phyloP scores from a whole-genome alignment of 2,329 filamentous ascomycete species.

The Ceratocystis lukuohia region DNA sequence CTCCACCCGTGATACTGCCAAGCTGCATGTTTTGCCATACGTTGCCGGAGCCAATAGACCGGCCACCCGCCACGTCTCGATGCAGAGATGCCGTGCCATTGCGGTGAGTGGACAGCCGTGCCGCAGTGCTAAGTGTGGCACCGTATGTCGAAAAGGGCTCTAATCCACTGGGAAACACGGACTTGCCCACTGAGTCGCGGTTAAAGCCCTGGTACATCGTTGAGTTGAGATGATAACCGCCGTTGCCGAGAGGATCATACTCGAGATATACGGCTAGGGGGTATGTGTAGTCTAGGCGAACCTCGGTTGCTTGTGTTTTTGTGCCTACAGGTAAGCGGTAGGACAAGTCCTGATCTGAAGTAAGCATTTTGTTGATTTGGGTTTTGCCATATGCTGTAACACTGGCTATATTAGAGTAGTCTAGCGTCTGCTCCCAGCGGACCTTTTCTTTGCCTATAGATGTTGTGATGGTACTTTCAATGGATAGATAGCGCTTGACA shows the following conservation, averaged over 20 bases:
- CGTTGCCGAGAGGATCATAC: slow-evolving; percentile 13
- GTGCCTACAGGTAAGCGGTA: slow-evolving; percentile 21
- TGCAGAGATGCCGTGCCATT: slow-evolving; percentile 45
- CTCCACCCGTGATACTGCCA: slow-evolving; percentile 16
- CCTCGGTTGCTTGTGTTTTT: neutral
- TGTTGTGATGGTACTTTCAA: slow-evolving; percentile 33
- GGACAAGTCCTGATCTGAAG: slow-evolving; percentile 33
- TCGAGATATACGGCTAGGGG: slow-evolving; percentile 29
- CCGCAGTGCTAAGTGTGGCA: slow-evolving; percentile 22
- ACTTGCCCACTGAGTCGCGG: slow-evolving; percentile 28
- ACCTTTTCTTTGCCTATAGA: slow-evolving; percentile 23
- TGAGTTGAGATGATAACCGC: slow-evolving; percentile 24
- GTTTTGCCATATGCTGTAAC: slow-evolving; percentile 27
- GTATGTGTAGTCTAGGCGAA: slow-evolving; percentile 32
- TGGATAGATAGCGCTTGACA: slow-evolving; percentile 41
- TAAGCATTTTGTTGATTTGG: slow-evolving; percentile 33
- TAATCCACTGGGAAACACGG: slow-evolving; percentile 44
- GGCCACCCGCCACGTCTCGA: slow-evolving; percentile 33
- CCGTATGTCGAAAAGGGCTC: slow-evolving; percentile 32
- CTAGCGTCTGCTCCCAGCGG: slow-evolving; percentile 46
- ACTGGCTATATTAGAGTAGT: slow-evolving; percentile 40
- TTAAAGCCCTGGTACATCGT: slow-evolving; percentile 31
- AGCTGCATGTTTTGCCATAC: slow-evolving; percentile 46
- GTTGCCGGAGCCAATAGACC: slow-evolving; percentile 37
- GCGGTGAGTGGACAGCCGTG: slow-evolving; percentile 36